Evolutionary conservation across 495 filamentous ascomycete genomes (phyloP).

Genomic region (Cercophora newfieldiana): DNA sequence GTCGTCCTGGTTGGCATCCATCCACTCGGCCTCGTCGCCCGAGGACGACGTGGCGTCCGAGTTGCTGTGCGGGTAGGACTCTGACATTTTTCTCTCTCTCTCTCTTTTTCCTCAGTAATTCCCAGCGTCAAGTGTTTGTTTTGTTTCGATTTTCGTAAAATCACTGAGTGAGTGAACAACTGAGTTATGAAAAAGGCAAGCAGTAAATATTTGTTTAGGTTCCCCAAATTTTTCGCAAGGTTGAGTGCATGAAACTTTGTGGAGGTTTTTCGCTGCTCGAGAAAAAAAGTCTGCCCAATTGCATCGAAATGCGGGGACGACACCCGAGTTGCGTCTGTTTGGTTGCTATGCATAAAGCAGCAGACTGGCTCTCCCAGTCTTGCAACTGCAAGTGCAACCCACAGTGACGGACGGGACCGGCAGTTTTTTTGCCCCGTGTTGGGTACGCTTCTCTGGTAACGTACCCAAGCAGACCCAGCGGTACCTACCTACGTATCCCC

Average conservation of each 20-base stretch:
- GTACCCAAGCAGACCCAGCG: too few relatives aligned
- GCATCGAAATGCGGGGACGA: slow-evolving; percentile 9
- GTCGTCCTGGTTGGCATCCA: slow-evolving; percentile 55
- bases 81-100: slow-evolving; percentile 20
- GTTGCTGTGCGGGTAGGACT: slow-evolving; percentile 26
- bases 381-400: background rate
- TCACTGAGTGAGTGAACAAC: too few relatives aligned
- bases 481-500: too few relatives aligned
- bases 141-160: too few relatives aligned
- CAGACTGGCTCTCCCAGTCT: background rate
- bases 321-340: background rate
- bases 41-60: slow-evolving; percentile 27
- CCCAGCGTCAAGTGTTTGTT: background rate
- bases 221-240: slow-evolving; percentile 13
- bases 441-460: too few relatives aligned
- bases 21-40: slow-evolving; percentile 71
- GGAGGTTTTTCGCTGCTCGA: background rate
- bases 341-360: background rate
- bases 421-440: too few relatives aligned
- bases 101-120: background rate
- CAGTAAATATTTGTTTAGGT: background rate
- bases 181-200: background rate
- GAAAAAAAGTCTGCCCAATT: slow-evolving; percentile 5
- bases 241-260: background rate
- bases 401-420: too few relatives aligned